Conservation (phyloP, 139 green algal species). For the Chlamydomonas sphaeroides region DNA sequence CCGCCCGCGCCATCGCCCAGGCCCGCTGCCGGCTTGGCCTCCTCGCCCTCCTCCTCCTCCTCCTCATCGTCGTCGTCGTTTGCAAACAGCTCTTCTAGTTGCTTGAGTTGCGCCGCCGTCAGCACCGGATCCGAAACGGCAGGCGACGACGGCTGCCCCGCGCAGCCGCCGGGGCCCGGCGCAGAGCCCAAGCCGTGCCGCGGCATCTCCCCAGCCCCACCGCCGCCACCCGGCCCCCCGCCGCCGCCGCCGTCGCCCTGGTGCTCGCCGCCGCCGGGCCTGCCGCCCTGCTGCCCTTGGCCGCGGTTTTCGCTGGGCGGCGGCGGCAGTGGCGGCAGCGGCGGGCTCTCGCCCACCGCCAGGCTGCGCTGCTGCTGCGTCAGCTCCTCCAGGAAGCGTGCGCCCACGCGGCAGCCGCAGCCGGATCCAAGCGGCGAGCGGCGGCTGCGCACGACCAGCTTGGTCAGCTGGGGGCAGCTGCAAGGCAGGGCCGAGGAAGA, state of each 20-base stretch:
- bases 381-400: conserved; percentile 1
- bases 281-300: not conserved
- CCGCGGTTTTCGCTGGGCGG: not conserved
- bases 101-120: too few species aligned
- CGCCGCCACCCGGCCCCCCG: too few species aligned
- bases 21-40: not conserved
- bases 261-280: not conserved
- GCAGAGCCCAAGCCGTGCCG: too few species aligned
- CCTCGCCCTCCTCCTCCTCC: not conserved
- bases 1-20: too few species aligned
- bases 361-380: not conserved
- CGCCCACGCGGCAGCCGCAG: conserved; percentile 4
- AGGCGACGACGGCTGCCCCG: too few species aligned
- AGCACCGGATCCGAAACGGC: too few species aligned
- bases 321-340: not conserved
- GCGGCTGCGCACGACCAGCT: conserved; percentile 12
- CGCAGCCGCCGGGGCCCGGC: too few species aligned
- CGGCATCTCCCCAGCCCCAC: too few species aligned
- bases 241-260: too few species aligned
- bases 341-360: not conserved
- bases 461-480: conserved; percentile 14
- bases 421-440: not conserved
- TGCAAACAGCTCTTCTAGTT: not conserved
- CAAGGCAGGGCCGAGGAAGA: not conserved
- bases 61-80: not conserved